phyloP scores from a whole-genome alignment of 805 yeast species.

The Teunomyces stri region DNA sequence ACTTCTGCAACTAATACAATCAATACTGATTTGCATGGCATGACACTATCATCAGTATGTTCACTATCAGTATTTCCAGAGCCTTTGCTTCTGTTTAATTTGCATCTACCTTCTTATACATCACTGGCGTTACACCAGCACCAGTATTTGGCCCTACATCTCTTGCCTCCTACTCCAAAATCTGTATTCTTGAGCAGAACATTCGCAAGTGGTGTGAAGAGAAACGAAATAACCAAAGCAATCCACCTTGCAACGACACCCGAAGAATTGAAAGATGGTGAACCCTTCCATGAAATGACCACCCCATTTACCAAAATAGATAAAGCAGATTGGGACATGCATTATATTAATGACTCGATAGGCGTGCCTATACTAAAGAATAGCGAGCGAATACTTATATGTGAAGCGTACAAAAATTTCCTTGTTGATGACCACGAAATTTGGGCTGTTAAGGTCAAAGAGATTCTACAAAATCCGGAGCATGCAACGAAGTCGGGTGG shows the following conservation, averaged over 20 bases:
- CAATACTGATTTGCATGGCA: conserved; percentile 53
- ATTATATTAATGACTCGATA: conserved; percentile 17
- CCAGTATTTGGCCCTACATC: conserved; percentile 65
- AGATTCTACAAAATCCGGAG: conserved; percentile 38
- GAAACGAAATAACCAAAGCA: conserved; percentile 27
- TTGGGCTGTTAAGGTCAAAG: conserved; percentile 78
- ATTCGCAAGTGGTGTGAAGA: conserved; percentile 60
- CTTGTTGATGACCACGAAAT: conserved; percentile 82
- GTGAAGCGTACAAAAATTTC: conserved; percentile 52
- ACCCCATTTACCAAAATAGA: conserved; percentile 51
- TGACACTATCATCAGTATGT: conserved; percentile 82
- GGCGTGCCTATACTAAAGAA: conserved; percentile 56
- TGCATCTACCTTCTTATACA: conserved; percentile 84
- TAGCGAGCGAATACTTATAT: conserved; percentile 61
- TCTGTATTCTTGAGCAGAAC: conserved; percentile 61
- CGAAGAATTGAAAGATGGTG: conserved; percentile 29
- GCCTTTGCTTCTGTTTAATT: conserved; percentile 80
- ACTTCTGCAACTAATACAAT: conserved; percentile 30
- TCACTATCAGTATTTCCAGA: conserved; percentile 76
- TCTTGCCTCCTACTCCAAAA: conserved; percentile 58
- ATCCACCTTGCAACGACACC: conserved; percentile 25
- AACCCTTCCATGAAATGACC: conserved; percentile 42
- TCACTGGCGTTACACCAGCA: conserved; percentile 61
- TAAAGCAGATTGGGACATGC: conserved; percentile 26
- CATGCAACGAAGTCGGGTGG: conserved; percentile 49